Evolutionary conservation across 495 filamentous ascomycete genomes (phyloP).

Genomic region (Penicillium taxi): DNA sequence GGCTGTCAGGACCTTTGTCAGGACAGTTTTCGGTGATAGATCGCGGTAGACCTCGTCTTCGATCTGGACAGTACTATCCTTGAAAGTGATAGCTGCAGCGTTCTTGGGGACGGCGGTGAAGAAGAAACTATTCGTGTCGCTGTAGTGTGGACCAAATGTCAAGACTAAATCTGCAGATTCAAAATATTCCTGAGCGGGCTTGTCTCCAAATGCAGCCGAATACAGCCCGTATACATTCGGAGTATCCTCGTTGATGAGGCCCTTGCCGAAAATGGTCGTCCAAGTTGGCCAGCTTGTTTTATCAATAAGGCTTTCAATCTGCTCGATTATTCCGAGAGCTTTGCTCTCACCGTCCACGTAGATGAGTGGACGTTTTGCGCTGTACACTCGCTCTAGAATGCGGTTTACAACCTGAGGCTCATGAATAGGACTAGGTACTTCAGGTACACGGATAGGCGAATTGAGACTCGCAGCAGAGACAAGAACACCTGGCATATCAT

Average conservation of each 20-base stretch:
- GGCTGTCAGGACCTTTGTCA: constrained; percentile 13
- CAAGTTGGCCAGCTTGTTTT: constrained; percentile 27
- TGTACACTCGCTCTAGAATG: constrained; percentile 26
- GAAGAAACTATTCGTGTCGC: constrained; percentile 32
- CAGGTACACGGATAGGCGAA: constrained; percentile 10
- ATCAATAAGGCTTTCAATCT: constrained; percentile 24
- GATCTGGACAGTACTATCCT: constrained; percentile 22
- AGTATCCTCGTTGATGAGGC: constrained; percentile 28
- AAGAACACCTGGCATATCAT: constrained; percentile 31
- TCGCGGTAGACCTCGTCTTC: constrained; percentile 21
- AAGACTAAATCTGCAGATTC: constrained; percentile 28
- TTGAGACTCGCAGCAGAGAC: constrained; percentile 21
- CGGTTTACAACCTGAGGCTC: constrained; percentile 14
- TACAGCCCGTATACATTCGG: constrained; percentile 33
- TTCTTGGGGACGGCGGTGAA: constrained; percentile 22
- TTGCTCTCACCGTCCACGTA: constrained; percentile 30
- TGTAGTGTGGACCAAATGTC: constrained; percentile 27
- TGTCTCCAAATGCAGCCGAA: constrained; percentile 18
- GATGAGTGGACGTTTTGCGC: constrained; percentile 28
- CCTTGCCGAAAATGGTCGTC: constrained; percentile 29
- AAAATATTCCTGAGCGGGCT: constrained; percentile 18
- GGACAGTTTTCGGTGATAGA: constrained; percentile 10
- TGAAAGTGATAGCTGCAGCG: constrained; percentile 23
- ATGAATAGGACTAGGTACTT: constrained; percentile 6
- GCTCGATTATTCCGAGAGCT: constrained; percentile 17